phyloP scores from a whole-genome alignment of 1,284 basidiomycete species.

The Ceratobasidium papillatum region DNA sequence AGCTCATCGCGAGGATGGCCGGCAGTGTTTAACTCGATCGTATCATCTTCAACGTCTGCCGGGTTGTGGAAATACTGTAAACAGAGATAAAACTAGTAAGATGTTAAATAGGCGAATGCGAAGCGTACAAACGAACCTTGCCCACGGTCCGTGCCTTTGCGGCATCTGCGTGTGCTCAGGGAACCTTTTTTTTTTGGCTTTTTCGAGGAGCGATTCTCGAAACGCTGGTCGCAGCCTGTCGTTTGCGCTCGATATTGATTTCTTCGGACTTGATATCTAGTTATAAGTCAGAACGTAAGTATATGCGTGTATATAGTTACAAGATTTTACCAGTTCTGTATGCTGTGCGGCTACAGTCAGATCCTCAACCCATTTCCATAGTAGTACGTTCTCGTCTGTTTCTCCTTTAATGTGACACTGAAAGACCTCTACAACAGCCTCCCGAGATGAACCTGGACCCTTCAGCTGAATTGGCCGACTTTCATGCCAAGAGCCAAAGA shows the following conservation, averaged over 20 bases:
- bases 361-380: neutral
- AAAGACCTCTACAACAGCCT: neutral
- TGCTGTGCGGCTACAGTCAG: neutral
- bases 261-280: neutral
- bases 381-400: neutral
- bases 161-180: neutral
- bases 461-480: neutral
- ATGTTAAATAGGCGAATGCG: neutral
- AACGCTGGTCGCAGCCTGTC: neutral
- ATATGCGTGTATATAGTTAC: neutral
- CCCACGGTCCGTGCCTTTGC: neutral
- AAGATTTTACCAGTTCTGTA: neutral
- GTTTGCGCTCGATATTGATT: neutral
- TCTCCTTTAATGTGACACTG: neutral
- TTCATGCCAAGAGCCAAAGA: neutral
- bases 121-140: neutral
- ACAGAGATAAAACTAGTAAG: neutral
- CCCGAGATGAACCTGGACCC: neutral
- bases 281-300: neutral
- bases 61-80: neutral
- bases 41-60: conserved; percentile 5
- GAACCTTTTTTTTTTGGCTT: neutral
- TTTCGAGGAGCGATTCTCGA: neutral
- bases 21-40: neutral
- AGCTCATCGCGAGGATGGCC: neutral